Evolutionary conservation across 2,329 filamentous ascomycete species (phyloP).

Genomic region (Paecilomyces sp.): DNA sequence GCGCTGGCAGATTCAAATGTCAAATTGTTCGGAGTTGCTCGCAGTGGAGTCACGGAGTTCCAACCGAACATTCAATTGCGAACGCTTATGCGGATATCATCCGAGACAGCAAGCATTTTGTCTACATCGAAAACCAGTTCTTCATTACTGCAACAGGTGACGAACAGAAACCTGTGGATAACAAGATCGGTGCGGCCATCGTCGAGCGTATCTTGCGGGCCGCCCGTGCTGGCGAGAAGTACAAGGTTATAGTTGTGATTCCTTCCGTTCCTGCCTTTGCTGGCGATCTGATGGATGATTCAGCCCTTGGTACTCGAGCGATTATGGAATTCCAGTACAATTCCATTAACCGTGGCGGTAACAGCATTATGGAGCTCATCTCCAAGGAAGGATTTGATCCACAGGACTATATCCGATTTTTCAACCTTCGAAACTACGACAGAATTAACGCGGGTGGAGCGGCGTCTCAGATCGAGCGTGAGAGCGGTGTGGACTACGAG

Average conservation of each 20-base stretch:
- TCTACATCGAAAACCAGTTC: constrained; percentile 99
- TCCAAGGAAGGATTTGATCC: constrained; percentile 71
- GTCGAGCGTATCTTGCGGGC: constrained; percentile 83
- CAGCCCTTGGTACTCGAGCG: constrained; percentile 76
- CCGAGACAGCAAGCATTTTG: constrained; percentile 76
- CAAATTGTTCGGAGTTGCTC: constrained; percentile 65
- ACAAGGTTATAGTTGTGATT: constrained; percentile 82
- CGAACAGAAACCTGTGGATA: constrained; percentile 76
- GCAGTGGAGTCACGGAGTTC: constrained; percentile 95
- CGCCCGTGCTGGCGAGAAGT: constrained; percentile 75
- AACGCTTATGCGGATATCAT: constrained; percentile 84
- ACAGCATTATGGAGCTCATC: constrained; percentile 82
- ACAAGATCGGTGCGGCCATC: constrained; percentile 83
- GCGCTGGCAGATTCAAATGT: constrained; percentile 29
- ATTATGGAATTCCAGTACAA: constrained; percentile 99
- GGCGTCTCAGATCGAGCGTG: constrained; percentile 30
- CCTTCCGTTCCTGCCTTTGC: constrained; percentile 91
- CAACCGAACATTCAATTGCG: constrained; percentile 73
- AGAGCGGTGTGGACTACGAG: constrained; percentile 39
- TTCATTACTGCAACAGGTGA: constrained; percentile 93
- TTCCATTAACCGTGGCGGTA: constrained; percentile 82
- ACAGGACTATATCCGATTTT: constrained; percentile 78
- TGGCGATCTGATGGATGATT: constrained; percentile 77
- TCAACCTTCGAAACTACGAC: constrained; percentile 91
- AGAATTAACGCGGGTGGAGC: constrained; percentile 58